Percentiles rank a stretch among this genome's conserved stretches.
These are phyloP conservation scores for Globisporangium barbulae DNA, from an alignment of 352 stramenopile genomes.

Conservation along the genomic window DNA sequence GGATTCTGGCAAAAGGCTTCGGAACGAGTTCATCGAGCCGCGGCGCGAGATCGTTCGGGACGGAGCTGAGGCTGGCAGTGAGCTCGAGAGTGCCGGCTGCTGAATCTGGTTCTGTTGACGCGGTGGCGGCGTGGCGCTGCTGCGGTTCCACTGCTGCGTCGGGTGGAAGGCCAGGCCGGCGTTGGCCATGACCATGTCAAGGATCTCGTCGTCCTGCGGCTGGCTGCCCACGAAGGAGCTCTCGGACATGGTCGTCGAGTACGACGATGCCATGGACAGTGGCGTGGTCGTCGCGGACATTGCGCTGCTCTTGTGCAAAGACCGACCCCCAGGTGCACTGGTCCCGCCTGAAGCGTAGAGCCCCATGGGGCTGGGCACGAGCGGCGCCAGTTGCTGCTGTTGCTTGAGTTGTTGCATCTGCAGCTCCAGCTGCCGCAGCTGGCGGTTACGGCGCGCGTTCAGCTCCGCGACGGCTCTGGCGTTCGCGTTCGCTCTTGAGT, in stretches of 20 bases:
- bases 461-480: slow-evolving; percentile 3
- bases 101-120: background rate
- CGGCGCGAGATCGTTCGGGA: slow-evolving; percentile 10
- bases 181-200: slow-evolving; percentile 29
- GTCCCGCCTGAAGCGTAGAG: background rate
- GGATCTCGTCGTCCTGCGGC: slow-evolving; percentile 26
- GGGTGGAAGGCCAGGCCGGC: slow-evolving; percentile 14
- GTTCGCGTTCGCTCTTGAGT: background rate
- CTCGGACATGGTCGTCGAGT: slow-evolving; percentile 37
- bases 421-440: slow-evolving; percentile 15
- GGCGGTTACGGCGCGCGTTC: slow-evolving; percentile 8
- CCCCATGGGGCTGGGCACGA: slow-evolving; percentile 8
- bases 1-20: slow-evolving; percentile 29
- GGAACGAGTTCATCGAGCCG: slow-evolving; percentile 28
- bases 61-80: background rate
- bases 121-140: background rate
- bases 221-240: slow-evolving; percentile 33
- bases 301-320: slow-evolving; percentile 3
- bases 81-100: slow-evolving; percentile 4
- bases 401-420: slow-evolving; percentile 13
- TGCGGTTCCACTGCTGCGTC: slow-evolving; percentile 16
- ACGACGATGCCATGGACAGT: slow-evolving; percentile 17
- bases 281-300: slow-evolving; percentile 1
- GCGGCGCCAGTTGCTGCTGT: slow-evolving; percentile 5
- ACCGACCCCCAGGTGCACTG: background rate